These are phyloP conservation scores for Pyrenochaeta sp. DNA, from an alignment of 2,329 filamentous ascomycete genomes.

Conservation along the genomic window DNA sequence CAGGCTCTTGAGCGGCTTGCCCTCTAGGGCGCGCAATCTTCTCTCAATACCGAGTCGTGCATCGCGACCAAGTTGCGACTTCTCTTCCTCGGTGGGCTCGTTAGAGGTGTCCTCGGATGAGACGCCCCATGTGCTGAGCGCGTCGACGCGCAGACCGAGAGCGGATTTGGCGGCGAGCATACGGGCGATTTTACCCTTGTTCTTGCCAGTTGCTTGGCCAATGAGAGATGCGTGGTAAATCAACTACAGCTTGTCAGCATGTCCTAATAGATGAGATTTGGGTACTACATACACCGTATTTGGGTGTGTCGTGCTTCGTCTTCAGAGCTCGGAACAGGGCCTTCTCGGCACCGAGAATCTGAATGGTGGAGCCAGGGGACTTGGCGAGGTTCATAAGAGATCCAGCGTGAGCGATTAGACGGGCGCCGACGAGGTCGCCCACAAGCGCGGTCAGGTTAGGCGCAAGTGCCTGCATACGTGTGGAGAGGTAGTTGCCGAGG, in stretches of 20 bases:
- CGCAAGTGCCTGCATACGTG: constrained; percentile 95
- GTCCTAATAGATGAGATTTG: constrained; percentile 76
- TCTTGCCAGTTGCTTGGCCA: constrained; percentile 94
- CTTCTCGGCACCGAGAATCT: constrained; percentile 98
- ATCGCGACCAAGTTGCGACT: constrained; percentile 78
- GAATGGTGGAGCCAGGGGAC: constrained; percentile 92
- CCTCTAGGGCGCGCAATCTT: constrained; percentile 80
- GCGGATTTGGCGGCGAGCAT: constrained; percentile 94
- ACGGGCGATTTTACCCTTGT: constrained; percentile 99
- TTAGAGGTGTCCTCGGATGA: constrained; percentile 59
- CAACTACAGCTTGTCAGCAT: constrained; percentile 54
- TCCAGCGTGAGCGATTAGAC: constrained; percentile 92
- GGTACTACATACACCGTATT: constrained; percentile 71
- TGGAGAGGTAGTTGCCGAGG: constrained; percentile 86
- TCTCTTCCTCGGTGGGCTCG: constrained; percentile 85
- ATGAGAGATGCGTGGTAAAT: constrained; percentile 77
- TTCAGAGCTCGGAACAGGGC: constrained; percentile 97
- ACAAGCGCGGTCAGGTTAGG: constrained; percentile 94
- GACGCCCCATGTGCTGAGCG: constrained; percentile 78
- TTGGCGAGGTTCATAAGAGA: constrained; percentile 95
- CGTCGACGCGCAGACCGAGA: constrained; percentile 91
- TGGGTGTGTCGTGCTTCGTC: constrained; percentile 98
- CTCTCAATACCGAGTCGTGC: constrained; percentile 78
- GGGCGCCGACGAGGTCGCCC: constrained; percentile 91
- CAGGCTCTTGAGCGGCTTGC: constrained; percentile 84